phyloP scores from a whole-genome alignment of 305 asterid species.

The Solanum chacoense region DNA sequence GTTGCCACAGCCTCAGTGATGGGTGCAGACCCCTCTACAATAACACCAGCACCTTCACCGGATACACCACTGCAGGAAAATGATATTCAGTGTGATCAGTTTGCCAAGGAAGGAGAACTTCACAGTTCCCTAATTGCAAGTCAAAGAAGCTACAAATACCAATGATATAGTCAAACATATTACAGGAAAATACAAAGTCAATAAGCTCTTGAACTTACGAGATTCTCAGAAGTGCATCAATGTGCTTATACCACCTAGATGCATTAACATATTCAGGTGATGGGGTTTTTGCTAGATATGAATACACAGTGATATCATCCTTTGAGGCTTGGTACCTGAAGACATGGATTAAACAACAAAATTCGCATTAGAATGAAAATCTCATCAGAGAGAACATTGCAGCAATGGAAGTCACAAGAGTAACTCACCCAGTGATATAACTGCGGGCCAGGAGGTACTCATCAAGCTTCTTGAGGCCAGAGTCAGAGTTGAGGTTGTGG shows the following conservation, averaged over 20 bases:
- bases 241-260: slow-evolving; percentile 77
- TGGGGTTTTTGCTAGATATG: slow-evolving; percentile 45
- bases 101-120: background rate
- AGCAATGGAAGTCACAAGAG: background rate
- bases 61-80: slow-evolving; percentile 51
- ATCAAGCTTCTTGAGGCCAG: slow-evolving; percentile 81
- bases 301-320: slow-evolving; percentile 60
- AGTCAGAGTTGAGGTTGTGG: slow-evolving; percentile 27
- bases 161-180: background rate
- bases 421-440: slow-evolving; percentile 57
- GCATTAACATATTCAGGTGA: slow-evolving; percentile 49
- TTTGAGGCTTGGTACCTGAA: slow-evolving; percentile 76
- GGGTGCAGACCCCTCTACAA: slow-evolving; percentile 44
- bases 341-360: background rate
- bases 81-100: background rate
- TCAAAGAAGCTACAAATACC: background rate
- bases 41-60: slow-evolving; percentile 67
- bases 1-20: slow-evolving; percentile 37
- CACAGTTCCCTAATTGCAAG: background rate
- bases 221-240: slow-evolving; percentile 71
- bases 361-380: background rate
- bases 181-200: background rate
- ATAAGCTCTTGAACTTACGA: slow-evolving; percentile 39
- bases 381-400: background rate
- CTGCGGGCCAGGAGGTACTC: slow-evolving; percentile 72